Percentiles rank a stretch among this genome's conserved stretches.
These are phyloP conservation scores for Fraxinus paxiana DNA, from an alignment of 305 asterid species.

Conservation along the genomic window DNA sequence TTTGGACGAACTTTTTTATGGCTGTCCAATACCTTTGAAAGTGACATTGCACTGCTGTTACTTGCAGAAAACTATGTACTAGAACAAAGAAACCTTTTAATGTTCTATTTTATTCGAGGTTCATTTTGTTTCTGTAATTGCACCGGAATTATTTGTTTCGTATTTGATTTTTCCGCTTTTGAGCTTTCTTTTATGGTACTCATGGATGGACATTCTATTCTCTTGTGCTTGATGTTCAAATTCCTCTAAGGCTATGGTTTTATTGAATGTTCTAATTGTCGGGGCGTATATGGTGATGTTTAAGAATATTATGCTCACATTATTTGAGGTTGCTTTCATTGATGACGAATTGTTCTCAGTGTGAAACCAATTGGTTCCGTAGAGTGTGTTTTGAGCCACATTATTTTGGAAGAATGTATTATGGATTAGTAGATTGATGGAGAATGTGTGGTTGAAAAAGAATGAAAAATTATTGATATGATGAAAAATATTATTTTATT, in stretches of 20 bases:
- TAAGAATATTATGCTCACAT: too few relatives aligned
- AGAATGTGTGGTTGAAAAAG: too few relatives aligned
- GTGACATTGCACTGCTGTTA: slow-evolving; percentile 25
- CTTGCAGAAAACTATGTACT: slow-evolving; percentile 23
- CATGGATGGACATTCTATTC: background rate
- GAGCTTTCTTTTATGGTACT: background rate
- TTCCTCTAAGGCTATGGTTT: background rate
- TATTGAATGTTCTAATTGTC: background rate
- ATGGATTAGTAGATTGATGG: too few relatives aligned
- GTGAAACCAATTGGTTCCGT: too few relatives aligned
- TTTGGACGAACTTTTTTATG: slow-evolving; percentile 31
- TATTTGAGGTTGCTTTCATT: too few relatives aligned
- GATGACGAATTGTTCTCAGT: too few relatives aligned
- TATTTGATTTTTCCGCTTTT: background rate
- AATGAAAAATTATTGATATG: too few relatives aligned
- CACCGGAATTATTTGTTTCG: slow-evolving; percentile 6
- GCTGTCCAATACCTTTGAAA: slow-evolving; percentile 30
- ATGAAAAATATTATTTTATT: too few relatives aligned
- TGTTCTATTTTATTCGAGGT: background rate
- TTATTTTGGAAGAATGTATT: too few relatives aligned
- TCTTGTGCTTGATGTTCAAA: background rate
- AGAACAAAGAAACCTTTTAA: slow-evolving; percentile 18
- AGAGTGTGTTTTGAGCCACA: too few relatives aligned
- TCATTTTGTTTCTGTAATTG: slow-evolving; percentile 21
- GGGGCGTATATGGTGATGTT: too few relatives aligned